These are phyloP conservation scores for Nepenthes gracilis DNA, from an alignment of 148 eudicot genomes.

Conservation along the genomic window DNA sequence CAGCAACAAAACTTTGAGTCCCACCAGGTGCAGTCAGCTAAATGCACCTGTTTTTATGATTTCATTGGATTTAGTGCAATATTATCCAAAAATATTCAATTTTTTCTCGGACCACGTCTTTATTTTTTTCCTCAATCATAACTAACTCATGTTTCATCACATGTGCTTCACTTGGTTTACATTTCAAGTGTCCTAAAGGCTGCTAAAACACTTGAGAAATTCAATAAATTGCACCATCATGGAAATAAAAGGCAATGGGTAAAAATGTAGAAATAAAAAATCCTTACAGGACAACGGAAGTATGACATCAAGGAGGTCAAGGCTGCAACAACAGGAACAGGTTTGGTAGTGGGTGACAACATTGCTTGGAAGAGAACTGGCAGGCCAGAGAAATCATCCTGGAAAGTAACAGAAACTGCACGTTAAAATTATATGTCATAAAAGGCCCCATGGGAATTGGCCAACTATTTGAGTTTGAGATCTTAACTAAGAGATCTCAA, in stretches of 20 bases:
- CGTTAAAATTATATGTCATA: slow-evolving; percentile 2
- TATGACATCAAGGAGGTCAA: slow-evolving; percentile 68
- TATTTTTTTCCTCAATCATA: no score
- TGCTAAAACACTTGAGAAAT: no score
- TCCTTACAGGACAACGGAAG: slow-evolving; percentile 67
- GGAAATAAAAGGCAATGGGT: no score
- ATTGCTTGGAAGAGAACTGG: slow-evolving; percentile 62
- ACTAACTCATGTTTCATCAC: no score
- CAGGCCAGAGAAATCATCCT: slow-evolving; percentile 50
- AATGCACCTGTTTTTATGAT: no score
- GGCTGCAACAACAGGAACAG: slow-evolving; percentile 63
- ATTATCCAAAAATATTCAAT: no score
- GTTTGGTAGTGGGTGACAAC: slow-evolving; percentile 59
- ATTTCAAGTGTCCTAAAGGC: no score
- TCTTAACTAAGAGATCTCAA: neutral
- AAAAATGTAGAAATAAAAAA: neutral
- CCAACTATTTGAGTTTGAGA: neutral
- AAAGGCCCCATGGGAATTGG: neutral
- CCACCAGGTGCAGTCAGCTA: no score
- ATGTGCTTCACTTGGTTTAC: no score
- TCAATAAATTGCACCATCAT: neutral
- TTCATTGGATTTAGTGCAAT: no score
- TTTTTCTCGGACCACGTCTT: no score
- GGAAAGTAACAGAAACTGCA: slow-evolving; percentile 14
- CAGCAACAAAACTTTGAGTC: no score